A percentile compares a stretch with the other conserved stretches of the same genome.
Conservation (phyloP, 2,329 filamentous ascomycete species). For the Aureobasidium uvarum region DNA sequence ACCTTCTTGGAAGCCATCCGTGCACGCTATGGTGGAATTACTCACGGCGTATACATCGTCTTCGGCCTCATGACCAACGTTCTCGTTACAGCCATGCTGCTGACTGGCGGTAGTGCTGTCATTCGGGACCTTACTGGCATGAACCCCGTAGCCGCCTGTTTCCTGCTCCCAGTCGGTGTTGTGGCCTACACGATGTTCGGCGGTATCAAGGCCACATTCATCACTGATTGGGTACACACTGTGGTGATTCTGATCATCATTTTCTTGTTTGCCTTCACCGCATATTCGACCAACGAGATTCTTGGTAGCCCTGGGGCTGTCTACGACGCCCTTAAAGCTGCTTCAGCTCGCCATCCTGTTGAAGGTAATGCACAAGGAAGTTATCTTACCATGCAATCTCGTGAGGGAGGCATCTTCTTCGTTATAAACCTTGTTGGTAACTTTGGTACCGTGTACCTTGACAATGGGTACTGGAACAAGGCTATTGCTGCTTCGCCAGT, state of each 20-base stretch:
- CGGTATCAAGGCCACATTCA: slow-evolving; percentile 82
- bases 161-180: slow-evolving; percentile 76
- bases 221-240: slow-evolving; percentile 84
- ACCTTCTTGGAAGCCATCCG: slow-evolving; percentile 72
- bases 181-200: slow-evolving; percentile 72
- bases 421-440: slow-evolving; percentile 78
- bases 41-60: slow-evolving; percentile 75
- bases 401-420: slow-evolving; percentile 83
- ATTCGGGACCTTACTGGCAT: slow-evolving; percentile 69
- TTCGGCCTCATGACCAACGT: slow-evolving; percentile 78
- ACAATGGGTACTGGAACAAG: slow-evolving; percentile 77
- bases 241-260: slow-evolving; percentile 83
- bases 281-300: slow-evolving; percentile 70
- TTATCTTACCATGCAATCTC: slow-evolving; percentile 82
- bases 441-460: slow-evolving; percentile 59
- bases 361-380: slow-evolving; percentile 75
- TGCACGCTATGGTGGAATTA: slow-evolving; percentile 70
- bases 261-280: slow-evolving; percentile 77
- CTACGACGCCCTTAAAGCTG: slow-evolving; percentile 72
- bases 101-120: slow-evolving; percentile 79
- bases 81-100: slow-evolving; percentile 82
- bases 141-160: slow-evolving; percentile 76
- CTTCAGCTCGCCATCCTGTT: slow-evolving; percentile 68
- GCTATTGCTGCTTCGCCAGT: slow-evolving; percentile 85
- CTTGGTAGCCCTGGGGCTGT: slow-evolving; percentile 74